Base-by-base conservation (phyloP, 192 early-diverging fungal genomes). In the Paraglomus brasilianum region DNA sequence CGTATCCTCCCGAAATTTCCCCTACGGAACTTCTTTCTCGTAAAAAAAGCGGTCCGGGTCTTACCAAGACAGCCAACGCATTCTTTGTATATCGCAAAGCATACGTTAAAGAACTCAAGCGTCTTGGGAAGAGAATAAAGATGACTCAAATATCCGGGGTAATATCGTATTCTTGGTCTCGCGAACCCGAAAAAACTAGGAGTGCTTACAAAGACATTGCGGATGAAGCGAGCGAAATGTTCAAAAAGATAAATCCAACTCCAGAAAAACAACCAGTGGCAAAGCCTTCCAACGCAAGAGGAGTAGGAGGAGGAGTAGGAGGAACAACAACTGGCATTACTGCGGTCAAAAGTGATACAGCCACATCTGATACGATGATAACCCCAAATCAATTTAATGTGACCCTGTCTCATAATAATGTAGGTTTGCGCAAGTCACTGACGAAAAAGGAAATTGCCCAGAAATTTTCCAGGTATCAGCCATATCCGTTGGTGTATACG, bases 61-160 rank as follows among this genome's bases (percentile, higher is more conserved):
- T 48, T 5, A 19, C 30, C 1, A 65, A 65, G 41, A 49, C 63
- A 5, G 39, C 24, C 19, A 65, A 65, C 14, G 63, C 63, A n/a
- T 65, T 65, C n/a, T 49, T 65, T n/a, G 50, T 65, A 17, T 65
- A 65, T 36, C 44, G 63, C 19, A 65, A 65, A 49, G 63, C 46
- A 39, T 65, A 65, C 17, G 63, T 65, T 38, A 65, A 65, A 49
- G 63, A 65, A 40, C 63, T 65, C 38, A 44, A 65, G 9, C 50
- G 46, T 21, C 17, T 36, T 36, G 63, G 63, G 1, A 49, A 49
- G n/a, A 65, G 40, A 9, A 10, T 65, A n/a, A 44, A 65, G 41
- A 65, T 65, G 63, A 65, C 63, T n/a, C 63, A 65, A 38, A 65
- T 65, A 11, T 49, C 46, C 3, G 46, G 46, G 5, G 50, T 65